Evolutionary conservation across 2,329 filamentous ascomycete genomes (phyloP).

Genomic region (Hypoxylon sp.): DNA sequence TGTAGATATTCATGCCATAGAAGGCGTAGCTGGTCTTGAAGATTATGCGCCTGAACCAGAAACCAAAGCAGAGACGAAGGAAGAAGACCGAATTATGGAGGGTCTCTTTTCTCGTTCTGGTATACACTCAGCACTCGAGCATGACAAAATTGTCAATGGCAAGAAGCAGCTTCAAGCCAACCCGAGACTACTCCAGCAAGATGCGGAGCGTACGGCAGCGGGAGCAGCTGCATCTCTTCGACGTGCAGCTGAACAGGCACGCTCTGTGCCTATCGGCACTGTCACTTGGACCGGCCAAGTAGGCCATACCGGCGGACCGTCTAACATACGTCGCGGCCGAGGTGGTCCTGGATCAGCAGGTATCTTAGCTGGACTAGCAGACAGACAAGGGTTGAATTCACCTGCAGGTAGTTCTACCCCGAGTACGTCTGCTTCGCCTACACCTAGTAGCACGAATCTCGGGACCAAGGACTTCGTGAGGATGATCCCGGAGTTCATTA

Average conservation of each 20-base stretch:
- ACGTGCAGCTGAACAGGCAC: constrained; percentile 79
- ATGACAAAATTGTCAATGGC: constrained; percentile 90
- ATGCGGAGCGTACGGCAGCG: constrained; percentile 84
- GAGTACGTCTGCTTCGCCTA: constrained; percentile 59
- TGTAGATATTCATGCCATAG: constrained; percentile 55
- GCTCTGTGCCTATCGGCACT: constrained; percentile 81
- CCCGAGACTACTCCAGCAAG: constrained; percentile 81
- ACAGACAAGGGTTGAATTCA: constrained; percentile 64
- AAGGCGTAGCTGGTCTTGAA: constrained; percentile 53
- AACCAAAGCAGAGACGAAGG: constrained; percentile 61
- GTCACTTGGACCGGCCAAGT: constrained; percentile 95
- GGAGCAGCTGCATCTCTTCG: constrained; percentile 83
- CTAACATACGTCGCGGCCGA: constrained; percentile 64
- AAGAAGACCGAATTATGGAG: constrained; percentile 86
- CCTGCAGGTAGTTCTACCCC: constrained; percentile 60
- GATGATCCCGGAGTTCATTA: constrained; percentile 85
- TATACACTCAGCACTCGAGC: constrained; percentile 92
- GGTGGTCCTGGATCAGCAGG: constrained; percentile 68
- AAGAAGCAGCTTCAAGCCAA: constrained; percentile 81
- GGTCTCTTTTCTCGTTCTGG: constrained; percentile 89
- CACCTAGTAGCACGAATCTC: constrained; percentile 58
- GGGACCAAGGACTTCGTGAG: constrained; percentile 75
- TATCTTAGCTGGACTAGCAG: constrained; percentile 70
- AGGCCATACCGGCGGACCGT: constrained; percentile 81
- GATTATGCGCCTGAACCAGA: constrained; percentile 64